Percentiles rank a stretch among this genome's conserved stretches.
Evolutionary conservation across 2,329 filamentous ascomycete genomes (phyloP).

Genomic region (Atkinsonella hypoxylon): DNA sequence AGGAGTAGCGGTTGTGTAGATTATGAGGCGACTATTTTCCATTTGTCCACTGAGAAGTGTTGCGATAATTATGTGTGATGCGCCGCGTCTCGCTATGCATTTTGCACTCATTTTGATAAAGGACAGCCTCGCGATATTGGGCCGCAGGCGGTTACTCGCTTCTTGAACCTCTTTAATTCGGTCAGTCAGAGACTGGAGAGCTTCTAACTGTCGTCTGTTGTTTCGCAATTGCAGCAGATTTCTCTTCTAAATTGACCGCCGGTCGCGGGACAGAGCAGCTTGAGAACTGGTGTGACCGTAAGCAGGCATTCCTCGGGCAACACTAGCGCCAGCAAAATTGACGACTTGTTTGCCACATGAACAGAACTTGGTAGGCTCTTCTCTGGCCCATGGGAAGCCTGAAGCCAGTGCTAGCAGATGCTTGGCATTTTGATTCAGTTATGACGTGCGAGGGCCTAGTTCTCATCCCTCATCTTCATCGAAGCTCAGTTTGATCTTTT

Average conservation of each 20-base stretch:
- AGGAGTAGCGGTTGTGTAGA: constrained; percentile 25
- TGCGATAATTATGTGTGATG: constrained; percentile 6
- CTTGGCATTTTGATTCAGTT: not conserved
- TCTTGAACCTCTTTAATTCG: not conserved
- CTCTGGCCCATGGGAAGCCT: not conserved
- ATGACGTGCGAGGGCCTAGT: not conserved
- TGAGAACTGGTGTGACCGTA: constrained; percentile 2
- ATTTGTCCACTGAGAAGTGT: constrained; percentile 24
- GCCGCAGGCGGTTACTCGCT: not conserved
- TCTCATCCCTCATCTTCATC: constrained; percentile 43
- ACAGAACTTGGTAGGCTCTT: not conserved
- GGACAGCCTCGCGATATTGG: not conserved
- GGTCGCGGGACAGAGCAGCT: constrained; percentile 1
- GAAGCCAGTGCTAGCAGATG: not conserved
- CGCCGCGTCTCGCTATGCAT: not conserved
- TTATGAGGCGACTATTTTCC: constrained; percentile 22
- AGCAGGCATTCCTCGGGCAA: not conserved
- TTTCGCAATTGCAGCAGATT: not conserved
- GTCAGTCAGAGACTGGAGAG: not conserved
- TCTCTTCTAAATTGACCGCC: not conserved
- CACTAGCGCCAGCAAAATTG: not conserved
- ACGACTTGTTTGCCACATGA: not conserved
- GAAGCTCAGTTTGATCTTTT: constrained; percentile 59
- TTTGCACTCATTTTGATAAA: not conserved
- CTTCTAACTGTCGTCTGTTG: not conserved